These are phyloP conservation scores for Arthrobotrys entomopaga DNA, from an alignment of 2,329 filamentous ascomycete genomes.

Conservation along the genomic window DNA sequence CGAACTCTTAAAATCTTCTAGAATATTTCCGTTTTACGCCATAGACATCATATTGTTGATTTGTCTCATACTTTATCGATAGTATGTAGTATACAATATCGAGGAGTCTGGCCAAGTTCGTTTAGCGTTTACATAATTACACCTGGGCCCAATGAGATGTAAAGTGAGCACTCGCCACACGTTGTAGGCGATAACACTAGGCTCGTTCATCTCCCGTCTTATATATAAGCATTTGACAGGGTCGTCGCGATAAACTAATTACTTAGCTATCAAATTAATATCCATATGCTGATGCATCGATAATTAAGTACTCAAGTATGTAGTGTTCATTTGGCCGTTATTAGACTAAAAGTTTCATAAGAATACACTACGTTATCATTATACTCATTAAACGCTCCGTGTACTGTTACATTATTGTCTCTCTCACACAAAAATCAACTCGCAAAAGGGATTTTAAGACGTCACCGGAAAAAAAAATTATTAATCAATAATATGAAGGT, in stretches of 20 bases:
- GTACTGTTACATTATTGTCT: neutral
- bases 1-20: conserved; percentile 13
- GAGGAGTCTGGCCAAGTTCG: no score
- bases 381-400: neutral
- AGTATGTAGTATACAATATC: no score
- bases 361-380: no score
- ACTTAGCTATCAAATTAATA: conserved; percentile 2
- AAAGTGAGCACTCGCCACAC: neutral
- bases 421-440: neutral
- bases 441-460: neutral
- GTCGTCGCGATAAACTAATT: no score
- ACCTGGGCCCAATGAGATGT: no score
- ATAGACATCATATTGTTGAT: no score
- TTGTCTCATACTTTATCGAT: no score
- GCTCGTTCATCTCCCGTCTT: conserved; percentile 37
- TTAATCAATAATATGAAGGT: neutral
- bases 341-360: neutral
- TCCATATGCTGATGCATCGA: neutral
- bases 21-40: conserved; percentile 31
- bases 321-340: neutral
- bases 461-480: neutral
- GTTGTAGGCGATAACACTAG: conserved; percentile 22
- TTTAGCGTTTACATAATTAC: no score
- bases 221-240: no score
- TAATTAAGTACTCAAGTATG: neutral